phyloP scores from a whole-genome alignment of 2,329 filamentous ascomycete species.

The Claviceps fusiformis region DNA sequence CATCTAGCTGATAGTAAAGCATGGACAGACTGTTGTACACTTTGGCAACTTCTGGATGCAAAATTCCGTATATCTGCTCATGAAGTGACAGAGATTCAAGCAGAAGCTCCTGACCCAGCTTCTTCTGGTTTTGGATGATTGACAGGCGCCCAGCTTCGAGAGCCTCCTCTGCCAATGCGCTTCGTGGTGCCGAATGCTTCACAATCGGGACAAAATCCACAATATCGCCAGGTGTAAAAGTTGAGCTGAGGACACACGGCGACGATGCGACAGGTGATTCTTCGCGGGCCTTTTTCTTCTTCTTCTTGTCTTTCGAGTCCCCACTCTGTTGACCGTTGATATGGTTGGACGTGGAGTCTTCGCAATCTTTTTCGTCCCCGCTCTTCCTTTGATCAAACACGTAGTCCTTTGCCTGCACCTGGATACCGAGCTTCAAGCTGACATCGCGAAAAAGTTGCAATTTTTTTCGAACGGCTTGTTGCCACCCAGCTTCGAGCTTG shows the following conservation, averaged over 20 bases:
- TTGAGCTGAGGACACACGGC: conserved; percentile 26
- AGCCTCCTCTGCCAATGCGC: conserved; percentile 84
- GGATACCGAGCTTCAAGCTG: conserved; percentile 76
- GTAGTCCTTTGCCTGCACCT: conserved; percentile 59
- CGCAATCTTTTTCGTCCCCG: conserved; percentile 17
- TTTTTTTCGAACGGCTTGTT: conserved; percentile 52
- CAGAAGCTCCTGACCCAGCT: conserved; percentile 87
- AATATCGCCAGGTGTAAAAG: conserved; percentile 72
- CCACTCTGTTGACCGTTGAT: conserved; percentile 29
- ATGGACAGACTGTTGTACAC: conserved; percentile 93
- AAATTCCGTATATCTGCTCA: conserved; percentile 95
- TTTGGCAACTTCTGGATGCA: conserved; percentile 90
- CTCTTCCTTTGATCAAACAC: conserved; percentile 18
- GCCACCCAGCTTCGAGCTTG: conserved; percentile 55
- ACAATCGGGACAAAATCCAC: conserved; percentile 87
- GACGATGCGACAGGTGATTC: conserved; percentile 34
- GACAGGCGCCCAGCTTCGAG: conserved; percentile 92
- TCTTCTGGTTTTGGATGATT: conserved; percentile 88
- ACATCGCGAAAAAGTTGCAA: conserved; percentile 83
- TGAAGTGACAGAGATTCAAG: conserved; percentile 93
- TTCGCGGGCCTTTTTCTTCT: conserved; percentile 53
- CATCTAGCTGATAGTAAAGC: conserved; percentile 93
- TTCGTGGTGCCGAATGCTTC: conserved; percentile 88
- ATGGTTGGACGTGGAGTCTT: conserved; percentile 19
- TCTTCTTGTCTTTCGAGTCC: conserved; percentile 31